These are phyloP conservation scores for Ephemerocybe angulata DNA, from an alignment of 768 basidiomycete genomes.

Conservation along the genomic window DNA sequence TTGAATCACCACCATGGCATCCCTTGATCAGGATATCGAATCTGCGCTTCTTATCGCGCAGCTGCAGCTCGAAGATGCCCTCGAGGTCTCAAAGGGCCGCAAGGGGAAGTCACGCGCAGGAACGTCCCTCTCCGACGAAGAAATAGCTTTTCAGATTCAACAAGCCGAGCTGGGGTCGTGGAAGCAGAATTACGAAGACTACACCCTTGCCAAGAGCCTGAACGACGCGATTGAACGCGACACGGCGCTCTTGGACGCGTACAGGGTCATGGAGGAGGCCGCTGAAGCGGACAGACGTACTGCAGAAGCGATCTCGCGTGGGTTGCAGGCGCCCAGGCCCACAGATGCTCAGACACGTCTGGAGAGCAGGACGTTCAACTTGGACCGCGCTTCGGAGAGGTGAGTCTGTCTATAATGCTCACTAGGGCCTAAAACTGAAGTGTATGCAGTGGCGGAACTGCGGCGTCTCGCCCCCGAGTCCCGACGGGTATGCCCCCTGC, in stretches of 20 bases:
- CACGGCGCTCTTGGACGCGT: slow-evolving; percentile 4
- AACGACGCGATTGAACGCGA: neutral
- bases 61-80: slow-evolving; percentile 40
- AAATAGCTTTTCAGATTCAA: slow-evolving; percentile 42
- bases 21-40: slow-evolving; percentile 27
- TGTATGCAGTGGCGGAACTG: neutral
- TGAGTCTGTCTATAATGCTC: neutral
- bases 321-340: slow-evolving; percentile 1
- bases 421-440: neutral
- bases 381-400: neutral
- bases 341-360: slow-evolving; percentile 9
- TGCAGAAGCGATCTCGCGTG: neutral
- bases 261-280: slow-evolving; percentile 9
- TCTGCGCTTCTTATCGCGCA: slow-evolving; percentile 38
- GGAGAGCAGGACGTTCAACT: neutral
- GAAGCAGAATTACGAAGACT: slow-evolving; percentile 4
- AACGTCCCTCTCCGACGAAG: slow-evolving; percentile 36
- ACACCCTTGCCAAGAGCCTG: slow-evolving; percentile 5
- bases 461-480: neutral
- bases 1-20: neutral
- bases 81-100: slow-evolving; percentile 15
- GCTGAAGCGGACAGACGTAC: slow-evolving; percentile 10
- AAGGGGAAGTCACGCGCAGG: slow-evolving; percentile 39
- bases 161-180: slow-evolving; percentile 26
- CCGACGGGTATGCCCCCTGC: neutral